A percentile compares a stretch with the other conserved stretches of the same genome.
Conservation (phyloP, 2,329 filamentous ascomycete genomes). For the Neofusicoccum laricinum region DNA sequence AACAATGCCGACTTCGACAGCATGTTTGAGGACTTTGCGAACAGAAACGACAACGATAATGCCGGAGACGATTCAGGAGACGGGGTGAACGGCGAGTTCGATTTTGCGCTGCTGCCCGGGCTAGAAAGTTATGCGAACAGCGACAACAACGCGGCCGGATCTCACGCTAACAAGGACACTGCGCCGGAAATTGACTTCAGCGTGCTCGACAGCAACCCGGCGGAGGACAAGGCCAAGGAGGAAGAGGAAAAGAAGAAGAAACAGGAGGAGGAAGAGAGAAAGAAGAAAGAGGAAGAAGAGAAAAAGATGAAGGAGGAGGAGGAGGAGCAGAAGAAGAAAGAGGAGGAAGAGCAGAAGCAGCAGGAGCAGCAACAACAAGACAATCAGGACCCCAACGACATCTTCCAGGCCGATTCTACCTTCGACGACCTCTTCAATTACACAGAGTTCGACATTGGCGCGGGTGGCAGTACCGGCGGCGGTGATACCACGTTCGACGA, state of each 20-base stretch:
- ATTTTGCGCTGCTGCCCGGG: constrained; percentile 39
- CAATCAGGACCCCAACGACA: constrained; percentile 16
- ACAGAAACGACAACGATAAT: constrained; percentile 8
- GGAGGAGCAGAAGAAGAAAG: constrained; percentile 4
- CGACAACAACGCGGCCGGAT: constrained; percentile 21
- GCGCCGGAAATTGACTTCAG: constrained; percentile 4
- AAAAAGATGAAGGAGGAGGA: neutral
- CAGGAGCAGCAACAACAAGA: constrained; percentile 10
- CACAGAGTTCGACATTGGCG: constrained; percentile 17
- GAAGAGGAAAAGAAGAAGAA: constrained; percentile 11
- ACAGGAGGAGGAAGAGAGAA: neutral
- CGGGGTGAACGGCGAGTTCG: constrained; percentile 21
- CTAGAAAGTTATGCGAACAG: constrained; percentile 41
- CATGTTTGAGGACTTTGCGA: constrained; percentile 18
- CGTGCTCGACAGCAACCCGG: neutral
- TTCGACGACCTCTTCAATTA: constrained; percentile 38
- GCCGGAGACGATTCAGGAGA: neutral
- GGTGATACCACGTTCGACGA: constrained; percentile 16
- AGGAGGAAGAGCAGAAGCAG: neutral
- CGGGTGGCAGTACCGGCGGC: constrained; percentile 18
- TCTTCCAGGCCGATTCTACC: constrained; percentile 17
- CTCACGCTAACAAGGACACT: neutral
- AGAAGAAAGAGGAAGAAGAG: neutral
- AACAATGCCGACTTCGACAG: constrained; percentile 37
- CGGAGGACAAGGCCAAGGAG: neutral